phyloP scores from a whole-genome alignment of 495 filamentous ascomycete genomes.

The Xylaria telfairii region DNA sequence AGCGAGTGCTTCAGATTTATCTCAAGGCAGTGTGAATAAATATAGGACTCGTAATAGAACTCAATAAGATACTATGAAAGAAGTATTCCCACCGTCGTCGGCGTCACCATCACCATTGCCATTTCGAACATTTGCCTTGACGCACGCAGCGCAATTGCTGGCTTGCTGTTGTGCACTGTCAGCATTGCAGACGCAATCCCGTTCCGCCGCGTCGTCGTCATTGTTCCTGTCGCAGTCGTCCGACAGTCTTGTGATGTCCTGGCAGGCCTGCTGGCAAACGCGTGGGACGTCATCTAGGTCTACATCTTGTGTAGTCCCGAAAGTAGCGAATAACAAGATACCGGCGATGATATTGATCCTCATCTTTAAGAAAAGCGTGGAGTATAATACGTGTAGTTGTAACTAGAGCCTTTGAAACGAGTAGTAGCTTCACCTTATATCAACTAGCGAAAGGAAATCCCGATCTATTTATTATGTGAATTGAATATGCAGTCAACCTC shows the following conservation, averaged over 20 bases:
- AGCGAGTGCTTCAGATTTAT: not conserved
- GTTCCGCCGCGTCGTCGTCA: not conserved
- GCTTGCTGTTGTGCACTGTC: constrained; percentile 6
- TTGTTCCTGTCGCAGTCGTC: not conserved
- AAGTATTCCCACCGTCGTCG: constrained; percentile 5
- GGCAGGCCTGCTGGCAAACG: constrained; percentile 15
- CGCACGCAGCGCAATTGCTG: constrained; percentile 11
- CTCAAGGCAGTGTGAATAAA: not conserved
- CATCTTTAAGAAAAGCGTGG: not conserved
- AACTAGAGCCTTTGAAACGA: not conserved
- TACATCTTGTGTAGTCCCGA: constrained; percentile 11
- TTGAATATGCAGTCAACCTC: not conserved
- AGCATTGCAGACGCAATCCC: constrained; percentile 15
- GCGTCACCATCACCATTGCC: not conserved
- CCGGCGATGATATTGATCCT: not conserved
- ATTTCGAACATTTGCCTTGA: not conserved
- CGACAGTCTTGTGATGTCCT: constrained; percentile 10
- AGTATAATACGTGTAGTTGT: not conserved
- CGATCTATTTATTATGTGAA: constrained; percentile 1
- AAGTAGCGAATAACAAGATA: constrained; percentile 1
- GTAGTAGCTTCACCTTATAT: not conserved
- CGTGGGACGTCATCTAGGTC: constrained; percentile 13
- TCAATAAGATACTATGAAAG: not conserved
- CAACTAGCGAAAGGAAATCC: not conserved
- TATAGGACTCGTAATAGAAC: not conserved